Percentiles rank a stretch among this genome's conserved stretches.
phyloP scores from a whole-genome alignment of 2,329 filamentous ascomycete genomes.

The Colletotrichum sp. region DNA sequence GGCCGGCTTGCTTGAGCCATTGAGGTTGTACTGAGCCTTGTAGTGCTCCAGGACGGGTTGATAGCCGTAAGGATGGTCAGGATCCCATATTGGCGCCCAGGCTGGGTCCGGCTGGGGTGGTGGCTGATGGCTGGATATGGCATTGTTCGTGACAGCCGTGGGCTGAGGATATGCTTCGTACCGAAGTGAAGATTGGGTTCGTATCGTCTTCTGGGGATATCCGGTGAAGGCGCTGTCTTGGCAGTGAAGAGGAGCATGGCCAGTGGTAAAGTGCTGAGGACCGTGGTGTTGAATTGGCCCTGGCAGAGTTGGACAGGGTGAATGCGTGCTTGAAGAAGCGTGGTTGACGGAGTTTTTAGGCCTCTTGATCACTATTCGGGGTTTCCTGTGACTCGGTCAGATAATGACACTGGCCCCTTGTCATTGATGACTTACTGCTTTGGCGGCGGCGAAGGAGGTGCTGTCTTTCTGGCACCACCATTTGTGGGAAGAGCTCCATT shows the following conservation, averaged over 20 bases:
- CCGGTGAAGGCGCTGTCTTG: not conserved
- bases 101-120: not conserved
- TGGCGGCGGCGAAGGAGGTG: not conserved
- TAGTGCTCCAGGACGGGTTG: slow-evolving; percentile 1
- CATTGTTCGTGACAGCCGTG: not conserved
- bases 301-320: not conserved
- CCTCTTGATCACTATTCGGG: not conserved
- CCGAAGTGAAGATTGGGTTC: not conserved
- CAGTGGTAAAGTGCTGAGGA: not conserved
- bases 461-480: not conserved
- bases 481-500: not conserved
- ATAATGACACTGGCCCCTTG: not conserved
- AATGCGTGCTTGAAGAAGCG: not conserved
- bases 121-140: not conserved
- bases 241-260: not conserved
- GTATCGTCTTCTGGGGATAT: not conserved
- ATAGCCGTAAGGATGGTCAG: not conserved
- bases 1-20: not conserved
- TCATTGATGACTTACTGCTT: not conserved
- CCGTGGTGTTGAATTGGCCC: not conserved
- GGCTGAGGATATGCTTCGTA: not conserved
- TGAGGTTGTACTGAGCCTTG: not conserved
- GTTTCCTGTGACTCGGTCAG: not conserved
- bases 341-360: not conserved
- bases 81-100: not conserved